Percentiles rank a stretch among this genome's conserved stretches.
phyloP scores from a whole-genome alignment of 306 rosid genomes.

The Cucumis melo region DNA sequence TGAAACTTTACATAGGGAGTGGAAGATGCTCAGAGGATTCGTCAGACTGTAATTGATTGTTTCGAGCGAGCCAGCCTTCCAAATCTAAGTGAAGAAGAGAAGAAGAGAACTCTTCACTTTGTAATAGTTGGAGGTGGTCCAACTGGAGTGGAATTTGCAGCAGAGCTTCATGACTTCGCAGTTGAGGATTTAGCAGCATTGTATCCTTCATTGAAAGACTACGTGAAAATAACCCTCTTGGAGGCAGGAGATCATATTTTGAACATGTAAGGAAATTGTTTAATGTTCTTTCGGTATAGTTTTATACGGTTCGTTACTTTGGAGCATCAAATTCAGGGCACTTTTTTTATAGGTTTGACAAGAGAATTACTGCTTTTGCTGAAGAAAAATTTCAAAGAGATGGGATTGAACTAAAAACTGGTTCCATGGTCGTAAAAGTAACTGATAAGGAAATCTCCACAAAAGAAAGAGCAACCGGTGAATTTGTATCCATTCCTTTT shows the following conservation, averaged over 20 bases:
- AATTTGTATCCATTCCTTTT: slow-evolving; percentile 36
- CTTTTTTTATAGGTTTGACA: slow-evolving; percentile 48
- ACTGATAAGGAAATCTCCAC: slow-evolving; percentile 49
- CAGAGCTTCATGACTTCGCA: slow-evolving; percentile 73
- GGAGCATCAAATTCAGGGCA: neutral
- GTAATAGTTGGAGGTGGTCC: slow-evolving; percentile 88
- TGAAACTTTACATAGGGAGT: slow-evolving; percentile 33
- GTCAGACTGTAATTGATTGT: slow-evolving; percentile 53
- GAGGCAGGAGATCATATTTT: slow-evolving; percentile 72
- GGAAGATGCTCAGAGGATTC: slow-evolving; percentile 76
- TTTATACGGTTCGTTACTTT: neutral
- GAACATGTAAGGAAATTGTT: slow-evolving; percentile 41
- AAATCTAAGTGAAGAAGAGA: slow-evolving; percentile 54
- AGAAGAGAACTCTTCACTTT: slow-evolving; percentile 62
- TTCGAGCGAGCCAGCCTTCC: slow-evolving; percentile 75
- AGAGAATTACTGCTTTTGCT: slow-evolving; percentile 65
- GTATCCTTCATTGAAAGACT: slow-evolving; percentile 43
- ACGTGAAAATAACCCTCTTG: slow-evolving; percentile 44
- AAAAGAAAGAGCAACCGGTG: slow-evolving; percentile 49
- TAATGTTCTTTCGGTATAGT: neutral
- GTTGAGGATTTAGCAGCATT: slow-evolving; percentile 50
- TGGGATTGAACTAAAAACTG: slow-evolving; percentile 61
- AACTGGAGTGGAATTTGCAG: slow-evolving; percentile 84
- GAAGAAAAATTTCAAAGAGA: slow-evolving; percentile 62
- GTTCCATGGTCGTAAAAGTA: slow-evolving; percentile 53